Evolutionary conservation across 1,139 yeast genomes (phyloP), one percentile per base, ranked within the genome.

Genomic region (Magnusiomyces tetraspermus): DNA sequence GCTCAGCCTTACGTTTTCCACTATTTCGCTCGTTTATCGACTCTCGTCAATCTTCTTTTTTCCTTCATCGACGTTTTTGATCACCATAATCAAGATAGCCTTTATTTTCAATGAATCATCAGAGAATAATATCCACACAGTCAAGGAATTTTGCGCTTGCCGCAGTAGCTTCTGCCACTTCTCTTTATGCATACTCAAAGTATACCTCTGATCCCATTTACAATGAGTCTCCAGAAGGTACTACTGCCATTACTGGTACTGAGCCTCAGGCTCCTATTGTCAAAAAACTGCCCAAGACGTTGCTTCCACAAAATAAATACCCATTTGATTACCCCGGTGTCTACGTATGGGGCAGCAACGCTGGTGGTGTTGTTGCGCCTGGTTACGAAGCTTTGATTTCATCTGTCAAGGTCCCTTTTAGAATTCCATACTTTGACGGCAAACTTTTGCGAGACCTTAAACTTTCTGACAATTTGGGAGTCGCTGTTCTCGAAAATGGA

Each of bases 401-500:
- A 22, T 62, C 63, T 2, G 68, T 71, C 36, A 76, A 75, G 56
- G 66, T 75, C 21, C 95, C 96, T 1, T 62, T 76, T 8, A 73
- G 95, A 61, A 66, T 85, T 5, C 71, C 74, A 1, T 77, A 73
- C 60, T 88, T 90, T 61, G 88, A 89, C 61, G 77, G 77, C 46
- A 75, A 76, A 69, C 61, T 73, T 19, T 67, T 89, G 47, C 73
- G 76, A 47, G 85, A 82, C 61, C 78, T 88, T n/a, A 71, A 73
- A 38, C 62, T 86, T 1, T 70, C 73, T 23, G 79, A 76, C 24
- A 68, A 67, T 8, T 73, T 82, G 26, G 85, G 80, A 2, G 82
- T 81, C 1, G 82, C 94, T 1, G 76, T 82, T 23, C 77, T 83
- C 56, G 76, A 76, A 1, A 76, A 77, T 26, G 97, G 97, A n/a